Conservation (phyloP, 2,329 filamentous ascomycete genomes). For the Cercospora zeae-maydis region DNA sequence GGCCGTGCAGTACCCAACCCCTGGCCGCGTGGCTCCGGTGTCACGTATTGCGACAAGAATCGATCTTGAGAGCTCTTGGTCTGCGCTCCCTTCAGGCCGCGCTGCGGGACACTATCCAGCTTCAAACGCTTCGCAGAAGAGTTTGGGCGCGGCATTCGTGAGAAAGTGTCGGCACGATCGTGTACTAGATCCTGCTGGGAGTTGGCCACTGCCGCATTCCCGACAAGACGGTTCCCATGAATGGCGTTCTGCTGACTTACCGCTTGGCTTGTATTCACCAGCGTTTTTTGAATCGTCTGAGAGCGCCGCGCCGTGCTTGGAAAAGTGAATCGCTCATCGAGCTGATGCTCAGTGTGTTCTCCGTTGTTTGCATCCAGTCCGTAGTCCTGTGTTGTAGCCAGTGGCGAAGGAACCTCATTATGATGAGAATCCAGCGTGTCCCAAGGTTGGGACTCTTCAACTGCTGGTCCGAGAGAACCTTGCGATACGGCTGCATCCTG, state of each 20-base stretch:
- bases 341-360: not conserved
- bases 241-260: not conserved
- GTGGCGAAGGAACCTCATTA: not conserved
- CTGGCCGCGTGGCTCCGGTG: slow-evolving; percentile 13
- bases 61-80: not conserved
- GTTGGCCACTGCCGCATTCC: not conserved
- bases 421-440: not conserved
- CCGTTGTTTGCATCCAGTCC: not conserved
- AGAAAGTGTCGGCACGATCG: slow-evolving; percentile 9
- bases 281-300: not conserved
- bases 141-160: slow-evolving; percentile 29
- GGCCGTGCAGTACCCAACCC: not conserved
- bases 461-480: not conserved
- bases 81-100: not conserved
- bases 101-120: slow-evolving; percentile 5
- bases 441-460: not conserved
- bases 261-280: not conserved
- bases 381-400: not conserved
- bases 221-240: not conserved
- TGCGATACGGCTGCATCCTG: not conserved
- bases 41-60: slow-evolving; percentile 3
- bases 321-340: not conserved
- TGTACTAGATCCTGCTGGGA: not conserved
- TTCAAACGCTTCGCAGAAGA: slow-evolving; percentile 28
- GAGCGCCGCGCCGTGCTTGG: not conserved